Conservation (phyloP, 108 stramenopile genomes). For the Cylindrotheca closterium region DNA sequence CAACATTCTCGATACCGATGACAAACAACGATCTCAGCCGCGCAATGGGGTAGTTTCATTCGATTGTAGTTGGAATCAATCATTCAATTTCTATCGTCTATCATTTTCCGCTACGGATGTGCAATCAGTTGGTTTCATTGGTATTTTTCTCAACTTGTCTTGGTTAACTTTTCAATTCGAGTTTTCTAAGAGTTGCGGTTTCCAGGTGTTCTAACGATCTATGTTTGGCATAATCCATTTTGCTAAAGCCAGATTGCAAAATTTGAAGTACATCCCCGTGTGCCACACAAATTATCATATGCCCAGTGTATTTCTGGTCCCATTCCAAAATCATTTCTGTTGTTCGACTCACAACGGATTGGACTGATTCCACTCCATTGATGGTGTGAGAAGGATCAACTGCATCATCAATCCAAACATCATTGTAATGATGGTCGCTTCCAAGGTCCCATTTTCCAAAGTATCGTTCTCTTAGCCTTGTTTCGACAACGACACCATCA, state of each 20-base stretch:
- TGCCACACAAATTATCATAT: conserved; percentile 69
- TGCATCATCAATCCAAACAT: conserved; percentile 81
- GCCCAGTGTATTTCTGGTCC: conserved; percentile 27
- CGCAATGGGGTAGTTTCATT: no score
- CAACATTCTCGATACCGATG: no score
- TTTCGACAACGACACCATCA: conserved; percentile 47
- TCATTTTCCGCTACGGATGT: no score
- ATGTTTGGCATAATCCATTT: conserved; percentile 58
- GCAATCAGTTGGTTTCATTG: no score
- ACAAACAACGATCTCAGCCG: no score
- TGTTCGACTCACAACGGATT: conserved; percentile 64
- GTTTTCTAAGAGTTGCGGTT: conserved; percentile 69
- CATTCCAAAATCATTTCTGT: conserved; percentile 51
- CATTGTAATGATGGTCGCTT: conserved; percentile 60
- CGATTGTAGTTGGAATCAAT: no score
- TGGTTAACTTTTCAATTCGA: conserved; percentile 9
- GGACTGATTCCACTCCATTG: conserved; percentile 75
- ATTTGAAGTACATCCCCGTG: conserved; percentile 93
- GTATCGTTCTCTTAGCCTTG: conserved; percentile 73
- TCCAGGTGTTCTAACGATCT: conserved; percentile 77
- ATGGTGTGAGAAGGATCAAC: conserved; percentile 58
- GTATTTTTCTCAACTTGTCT: not conserved
- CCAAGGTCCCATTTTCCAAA: conserved; percentile 78
- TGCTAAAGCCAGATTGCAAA: conserved; percentile 76
- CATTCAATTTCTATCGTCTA: no score